Base-by-base conservation (phyloP, 768 basidiomycete genomes). In the Phlebiopsis flavidoalba region DNA sequence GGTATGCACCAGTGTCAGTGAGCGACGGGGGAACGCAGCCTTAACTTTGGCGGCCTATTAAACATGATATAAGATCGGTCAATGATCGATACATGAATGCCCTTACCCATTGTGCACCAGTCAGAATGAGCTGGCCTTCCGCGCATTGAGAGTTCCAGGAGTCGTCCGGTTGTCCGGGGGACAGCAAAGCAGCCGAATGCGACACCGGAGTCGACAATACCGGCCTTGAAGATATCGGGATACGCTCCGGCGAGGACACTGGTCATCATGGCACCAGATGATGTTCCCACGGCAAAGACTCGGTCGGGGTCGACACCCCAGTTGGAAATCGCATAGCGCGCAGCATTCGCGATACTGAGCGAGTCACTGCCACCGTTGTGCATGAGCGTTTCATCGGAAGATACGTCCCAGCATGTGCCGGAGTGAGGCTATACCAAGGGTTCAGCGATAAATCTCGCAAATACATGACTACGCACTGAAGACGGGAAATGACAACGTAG, bases 261-360 rank as follows among this genome's bases (percentile, higher is more conserved):
- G 59, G 83, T 83, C 83, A 84, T 84, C 83, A 84, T 85, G 58
- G 76, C 76, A 47, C 83, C 83, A 2, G 82, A 83, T 4, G 78
- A 79, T 3, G 76, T 76, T 15, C 83, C 83, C 36, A 80, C 80
- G 26, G 76, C 77, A 68, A 78, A 84, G 60, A 84, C 82, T 43
- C 75, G 74, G 37, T 46, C 65, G 2, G 79, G 43, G 62, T 83
- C 77, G 40, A 81, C 81, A 36, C 74, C 75, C 60, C 73, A 82
- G 71, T 74, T 81, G 21, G 71, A 54, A 52, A 84, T 79, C 15
- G 83, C 79, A 64, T 76, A 83, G 40, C 75, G 73, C 43, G 79
- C 75, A 68, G 77, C 75, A 21, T 72, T 77, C 0, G 75, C 80
- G 62, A 85, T 82, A 8, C 73, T 80, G 24, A 79, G 73, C 7